These are phyloP conservation scores for Pseudomassariella vexata DNA, from an alignment of 2,329 filamentous ascomycete species.

Conservation along the genomic window DNA sequence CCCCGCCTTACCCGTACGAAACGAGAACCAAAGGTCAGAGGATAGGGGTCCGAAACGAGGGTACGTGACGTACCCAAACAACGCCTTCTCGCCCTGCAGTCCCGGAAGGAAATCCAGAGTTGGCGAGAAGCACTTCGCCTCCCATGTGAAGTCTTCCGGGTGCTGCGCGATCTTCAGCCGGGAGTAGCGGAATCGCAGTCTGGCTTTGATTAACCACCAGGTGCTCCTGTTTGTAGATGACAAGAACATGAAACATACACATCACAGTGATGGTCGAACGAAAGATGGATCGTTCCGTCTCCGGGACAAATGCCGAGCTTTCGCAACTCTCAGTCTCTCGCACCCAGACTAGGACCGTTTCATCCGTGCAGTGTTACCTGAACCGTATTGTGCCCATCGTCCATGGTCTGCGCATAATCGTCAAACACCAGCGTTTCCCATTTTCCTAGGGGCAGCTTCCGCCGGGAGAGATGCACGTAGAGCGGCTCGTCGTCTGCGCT, in stretches of 20 bases:
- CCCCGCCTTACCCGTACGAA: slow-evolving; percentile 44
- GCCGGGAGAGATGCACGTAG: slow-evolving; percentile 38
- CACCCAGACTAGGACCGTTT: neutral
- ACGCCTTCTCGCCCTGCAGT: slow-evolving; percentile 17
- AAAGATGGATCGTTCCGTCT: slow-evolving; percentile 47
- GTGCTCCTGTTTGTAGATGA: neutral
- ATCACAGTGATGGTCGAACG: slow-evolving; percentile 46
- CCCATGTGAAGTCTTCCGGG: slow-evolving; percentile 26
- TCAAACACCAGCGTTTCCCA: slow-evolving; percentile 42
- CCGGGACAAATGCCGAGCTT: slow-evolving; percentile 39
- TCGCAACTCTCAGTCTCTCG: neutral
- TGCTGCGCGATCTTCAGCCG: slow-evolving; percentile 22
- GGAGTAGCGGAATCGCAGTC: slow-evolving; percentile 32
- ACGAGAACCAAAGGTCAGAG: slow-evolving; percentile 36
- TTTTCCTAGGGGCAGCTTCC: slow-evolving; percentile 29
- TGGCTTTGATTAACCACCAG: slow-evolving; percentile 6
- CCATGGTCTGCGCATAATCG: slow-evolving; percentile 42
- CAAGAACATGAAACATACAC: slow-evolving; percentile 16
- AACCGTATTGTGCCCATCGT: slow-evolving; percentile 48
- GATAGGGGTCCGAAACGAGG: slow-evolving; percentile 38
- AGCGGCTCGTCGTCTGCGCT: slow-evolving; percentile 23
- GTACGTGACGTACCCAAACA: slow-evolving; percentile 38
- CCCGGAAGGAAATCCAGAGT: slow-evolving; percentile 30
- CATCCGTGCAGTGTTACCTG: slow-evolving; percentile 32
- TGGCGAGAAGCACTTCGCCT: slow-evolving; percentile 27